phyloP scores from a whole-genome alignment of 306 rosid species.

The Prosopis cineraria region DNA sequence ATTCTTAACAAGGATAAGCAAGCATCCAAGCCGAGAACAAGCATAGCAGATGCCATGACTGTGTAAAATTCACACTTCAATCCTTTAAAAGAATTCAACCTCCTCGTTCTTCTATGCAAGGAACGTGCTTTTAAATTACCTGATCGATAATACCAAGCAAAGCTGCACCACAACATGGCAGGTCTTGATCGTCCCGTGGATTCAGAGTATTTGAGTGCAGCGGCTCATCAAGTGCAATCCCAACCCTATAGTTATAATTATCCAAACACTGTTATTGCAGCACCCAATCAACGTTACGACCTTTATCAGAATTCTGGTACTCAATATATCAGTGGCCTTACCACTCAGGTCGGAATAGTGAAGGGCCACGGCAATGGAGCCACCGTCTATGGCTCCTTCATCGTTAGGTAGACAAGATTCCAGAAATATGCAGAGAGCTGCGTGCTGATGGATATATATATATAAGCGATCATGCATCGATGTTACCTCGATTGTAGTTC shows the following conservation, averaged over 20 bases:
- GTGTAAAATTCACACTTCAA: not conserved
- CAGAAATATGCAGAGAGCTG: not conserved
- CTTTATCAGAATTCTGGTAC: not conserved
- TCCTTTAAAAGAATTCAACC: not conserved
- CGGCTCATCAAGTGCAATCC: not conserved
- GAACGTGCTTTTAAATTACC: not conserved
- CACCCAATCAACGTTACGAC: not conserved
- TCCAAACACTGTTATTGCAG: not conserved
- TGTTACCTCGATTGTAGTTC: not conserved
- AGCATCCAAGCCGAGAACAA: not conserved
- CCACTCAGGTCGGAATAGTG: not conserved
- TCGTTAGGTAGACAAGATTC: not conserved
- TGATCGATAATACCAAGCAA: not conserved
- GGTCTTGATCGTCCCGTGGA: not conserved
- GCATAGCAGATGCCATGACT: not conserved
- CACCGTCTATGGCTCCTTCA: slow-evolving; percentile 12
- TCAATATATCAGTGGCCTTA: not conserved
- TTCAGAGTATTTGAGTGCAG: not conserved
- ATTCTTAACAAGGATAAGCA: not conserved
- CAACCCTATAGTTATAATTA: not conserved
- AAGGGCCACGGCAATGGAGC: slow-evolving; percentile 32
- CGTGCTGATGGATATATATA: not conserved
- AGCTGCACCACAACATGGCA: slow-evolving; percentile 6
- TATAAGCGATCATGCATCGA: not conserved
- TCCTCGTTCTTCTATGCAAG: not conserved